Evolutionary conservation across 768 basidiomycete species (phyloP).

Genomic region (Pholiota microspora): DNA sequence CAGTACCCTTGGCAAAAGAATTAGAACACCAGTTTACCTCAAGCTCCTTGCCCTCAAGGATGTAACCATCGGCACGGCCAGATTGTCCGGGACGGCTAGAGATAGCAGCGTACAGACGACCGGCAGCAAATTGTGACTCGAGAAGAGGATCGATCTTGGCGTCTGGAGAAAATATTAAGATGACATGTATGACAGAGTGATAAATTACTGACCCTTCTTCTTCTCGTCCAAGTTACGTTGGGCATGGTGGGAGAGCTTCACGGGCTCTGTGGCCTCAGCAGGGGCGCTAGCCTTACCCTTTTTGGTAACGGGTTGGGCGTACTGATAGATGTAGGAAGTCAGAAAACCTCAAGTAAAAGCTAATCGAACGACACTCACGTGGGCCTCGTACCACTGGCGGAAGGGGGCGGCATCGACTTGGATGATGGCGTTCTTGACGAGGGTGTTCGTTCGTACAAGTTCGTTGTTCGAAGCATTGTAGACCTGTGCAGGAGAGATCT

Average conservation of each 20-base stretch:
- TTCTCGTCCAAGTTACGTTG: conserved; percentile 84
- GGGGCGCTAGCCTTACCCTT: conserved; percentile 67
- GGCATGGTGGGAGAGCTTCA: conserved; percentile 88
- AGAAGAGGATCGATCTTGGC: conserved; percentile 91
- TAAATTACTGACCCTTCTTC: conserved; percentile 80
- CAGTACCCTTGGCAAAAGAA: not conserved
- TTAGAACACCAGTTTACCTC: conserved; percentile 56
- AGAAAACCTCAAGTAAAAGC: not conserved
- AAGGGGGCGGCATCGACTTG: conserved; percentile 98
- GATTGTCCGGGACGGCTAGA: conserved; percentile 96
- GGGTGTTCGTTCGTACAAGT: conserved; percentile 98
- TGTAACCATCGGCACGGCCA: conserved; percentile 95
- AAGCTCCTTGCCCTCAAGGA: conserved; percentile 97
- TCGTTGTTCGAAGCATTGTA: conserved; percentile 99
- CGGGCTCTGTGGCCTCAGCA: conserved; percentile 49
- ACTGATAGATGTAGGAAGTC: conserved; percentile 46
- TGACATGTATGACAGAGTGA: not conserved
- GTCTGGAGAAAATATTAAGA: conserved; percentile 38
- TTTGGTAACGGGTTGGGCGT: conserved; percentile 93
- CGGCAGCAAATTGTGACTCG: conserved; percentile 88
- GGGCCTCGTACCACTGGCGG: conserved; percentile 99
- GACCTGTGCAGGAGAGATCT: conserved; percentile 46
- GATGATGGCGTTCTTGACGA: conserved; percentile 96
- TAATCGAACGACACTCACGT: conserved; percentile 76
- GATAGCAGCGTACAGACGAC: conserved; percentile 92